Percentiles rank a stretch among this genome's conserved stretches.
Conservation (phyloP, 1,284 basidiomycete genomes). For the Xerocomus minutiporus region DNA sequence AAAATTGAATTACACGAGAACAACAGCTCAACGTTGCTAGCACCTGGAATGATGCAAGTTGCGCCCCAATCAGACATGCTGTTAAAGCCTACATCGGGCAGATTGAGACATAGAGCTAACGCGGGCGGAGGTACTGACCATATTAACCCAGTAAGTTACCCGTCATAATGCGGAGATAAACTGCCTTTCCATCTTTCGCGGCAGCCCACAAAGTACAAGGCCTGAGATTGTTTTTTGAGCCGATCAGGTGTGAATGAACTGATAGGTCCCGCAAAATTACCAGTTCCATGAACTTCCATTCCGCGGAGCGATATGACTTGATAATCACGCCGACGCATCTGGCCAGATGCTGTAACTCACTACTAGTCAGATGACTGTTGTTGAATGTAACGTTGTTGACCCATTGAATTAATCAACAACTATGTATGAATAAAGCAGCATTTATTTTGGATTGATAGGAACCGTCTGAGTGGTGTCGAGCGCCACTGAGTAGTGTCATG, state of each 20-base stretch:
- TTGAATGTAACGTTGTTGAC: no score
- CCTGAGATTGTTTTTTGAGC: constrained; percentile 1
- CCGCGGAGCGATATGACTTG: no score
- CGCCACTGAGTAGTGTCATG: constrained; percentile 3
- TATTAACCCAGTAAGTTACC: constrained; percentile 2
- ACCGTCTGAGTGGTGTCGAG: not conserved
- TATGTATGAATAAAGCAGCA: no score
- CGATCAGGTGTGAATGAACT: constrained; percentile 13
- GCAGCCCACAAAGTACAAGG: constrained; percentile 3
- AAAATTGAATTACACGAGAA: not conserved
- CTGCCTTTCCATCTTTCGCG: constrained; percentile 14
- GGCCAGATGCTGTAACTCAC: no score
- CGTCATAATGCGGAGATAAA: constrained; percentile 22
- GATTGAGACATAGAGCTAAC: not conserved
- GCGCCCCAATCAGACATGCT: constrained; percentile 1
- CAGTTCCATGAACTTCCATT: constrained; percentile 23
- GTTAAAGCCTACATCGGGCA: not conserved
- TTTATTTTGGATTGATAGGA: constrained; percentile 13
- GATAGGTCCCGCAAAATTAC: constrained; percentile 15
- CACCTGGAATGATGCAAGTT: not conserved
- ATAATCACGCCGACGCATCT: no score
- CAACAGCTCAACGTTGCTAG: not conserved
- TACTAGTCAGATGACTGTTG: no score
- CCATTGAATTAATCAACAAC: no score
- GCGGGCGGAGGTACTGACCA: constrained; percentile 11